Evolutionary conservation across 2,329 filamentous ascomycete genomes (phyloP), one percentile per base, ranked within the genome.

Genomic region (Didymella arachidicola): DNA sequence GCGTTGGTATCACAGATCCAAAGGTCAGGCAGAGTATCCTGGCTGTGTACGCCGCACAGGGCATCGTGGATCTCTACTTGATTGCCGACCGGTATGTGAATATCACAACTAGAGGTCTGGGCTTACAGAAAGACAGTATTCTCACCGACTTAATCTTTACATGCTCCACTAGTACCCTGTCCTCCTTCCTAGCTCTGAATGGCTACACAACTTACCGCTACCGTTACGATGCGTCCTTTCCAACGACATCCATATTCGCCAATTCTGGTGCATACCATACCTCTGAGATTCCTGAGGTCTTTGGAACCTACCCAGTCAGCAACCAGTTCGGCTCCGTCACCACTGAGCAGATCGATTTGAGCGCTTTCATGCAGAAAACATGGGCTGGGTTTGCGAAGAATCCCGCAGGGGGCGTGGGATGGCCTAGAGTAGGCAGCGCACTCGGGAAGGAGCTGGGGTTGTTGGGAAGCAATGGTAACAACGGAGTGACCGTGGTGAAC

Each of bases 381-480:
- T 72, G 69, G 69, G 68, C 68, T 4, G 56, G 43, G 0, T 72
- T 71, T 54, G 66, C 68, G 6, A 67, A 63, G 44, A 46, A 67
- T 45, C 66, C 68, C 0, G 18, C 16, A 18, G 44, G 36, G 11
- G 60, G 62, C 16, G 60, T 59, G 4, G 60, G 62, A 11, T 64
- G 62, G 60, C 45, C 51, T 2, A 60, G 41, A 16, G 57, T 62
- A 10, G 50, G 53, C 2, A 58, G 50, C 32, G 44, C 32, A 10
- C 16, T 50, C 8, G 49, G 44, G 1, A 58, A 51, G 8, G 57
- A 62, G n/a, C 12, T 64, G 51, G 60, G 62, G 2, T 18, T 64
- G n/a, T 7, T 64, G 16, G 59, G 60, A 1, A 57, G 45, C 16
- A 46, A 56, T 30, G 62, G 53, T 2, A 47, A 46, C 14, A 55